Base-by-base conservation (phyloP, 2,329 filamentous ascomycete species). In the Ilyonectria destructans region DNA sequence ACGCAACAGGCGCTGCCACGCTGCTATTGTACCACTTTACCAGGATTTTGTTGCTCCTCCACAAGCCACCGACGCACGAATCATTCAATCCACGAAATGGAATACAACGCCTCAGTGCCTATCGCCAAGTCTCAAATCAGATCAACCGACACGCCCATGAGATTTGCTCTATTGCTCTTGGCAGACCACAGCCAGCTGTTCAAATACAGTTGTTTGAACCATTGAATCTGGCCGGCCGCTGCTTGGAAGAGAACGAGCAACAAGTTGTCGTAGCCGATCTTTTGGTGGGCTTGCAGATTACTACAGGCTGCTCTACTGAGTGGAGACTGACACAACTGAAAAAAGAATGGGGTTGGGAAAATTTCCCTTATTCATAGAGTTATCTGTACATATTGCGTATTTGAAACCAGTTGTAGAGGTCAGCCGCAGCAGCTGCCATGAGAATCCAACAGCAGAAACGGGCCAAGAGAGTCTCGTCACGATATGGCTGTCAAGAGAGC, bases 81-180 rank as follows among this genome's bases (percentile, higher is more conserved):
- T 52, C 59, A 12, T 55, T 55, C 23, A 46, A 19, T 33, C 33
- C 49, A 8, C 23, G 40, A 17, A 23, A 29, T n/a, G 49, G 59
- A 19, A 54, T 46, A 1, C 48, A 35, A n/a, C 59, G 59, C n/a
- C 59, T 62, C 7, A 35, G 33, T 26, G 59, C 49, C 13, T 46
- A 54, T 15, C 59, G 59, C 26, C 49, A 55, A 9, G 26, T 55
- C 12, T 54, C 59, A 8, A 54, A 45, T 19, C 37, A 62, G 19
- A 62, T 62, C 37, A 46, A 55, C 12, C 49, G 45, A 13, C 59
- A 62, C 13, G 49, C 59, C 3, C 31, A 46, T 15, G 37, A 62
- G 26, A 62, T 62, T 46, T 62, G 49, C 35, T 49, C 49, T 21
- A 45, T 62, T 17, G 48, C 59, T 13, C 23, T 55, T 7, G 49